Evolutionary conservation across 441 rosid species (phyloP).

Genomic region (Mallotus repandus): DNA sequence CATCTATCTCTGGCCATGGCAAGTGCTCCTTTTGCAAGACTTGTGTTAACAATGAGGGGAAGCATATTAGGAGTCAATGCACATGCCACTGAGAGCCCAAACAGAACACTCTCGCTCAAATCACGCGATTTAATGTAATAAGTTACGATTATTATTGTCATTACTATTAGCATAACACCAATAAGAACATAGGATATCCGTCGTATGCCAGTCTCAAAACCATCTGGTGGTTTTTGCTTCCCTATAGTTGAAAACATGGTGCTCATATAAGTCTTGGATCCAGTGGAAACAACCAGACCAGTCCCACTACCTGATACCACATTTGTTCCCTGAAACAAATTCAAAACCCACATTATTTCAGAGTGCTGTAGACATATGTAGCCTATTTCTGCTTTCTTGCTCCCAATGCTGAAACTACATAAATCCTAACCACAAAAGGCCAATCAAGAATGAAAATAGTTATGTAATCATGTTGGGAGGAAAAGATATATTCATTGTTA

Average conservation of each 20-base stretch:
- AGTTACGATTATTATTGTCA: slow-evolving; percentile 40
- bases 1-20: slow-evolving; percentile 80
- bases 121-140: slow-evolving; percentile 32
- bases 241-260: slow-evolving; percentile 58
- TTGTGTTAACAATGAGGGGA: slow-evolving; percentile 65
- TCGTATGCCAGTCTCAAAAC: slow-evolving; percentile 51
- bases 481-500: neutral
- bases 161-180: slow-evolving; percentile 57
- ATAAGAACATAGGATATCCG: slow-evolving; percentile 56
- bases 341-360: neutral
- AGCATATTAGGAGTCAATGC: slow-evolving; percentile 84
- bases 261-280: slow-evolving; percentile 68
- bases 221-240: slow-evolving; percentile 57
- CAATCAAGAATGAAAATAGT: neutral
- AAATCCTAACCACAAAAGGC: neutral
- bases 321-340: slow-evolving; percentile 59
- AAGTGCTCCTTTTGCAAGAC: slow-evolving; percentile 79
- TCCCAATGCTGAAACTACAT: neutral
- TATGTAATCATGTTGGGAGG: no score
- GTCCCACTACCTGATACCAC: slow-evolving; percentile 75
- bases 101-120: slow-evolving; percentile 50
- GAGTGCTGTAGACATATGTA: no score
- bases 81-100: slow-evolving; percentile 71
- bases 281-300: slow-evolving; percentile 71
- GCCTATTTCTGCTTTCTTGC: no score